Base-by-base conservation (phyloP, 768 basidiomycete species). In the Kwoniella europaea region DNA sequence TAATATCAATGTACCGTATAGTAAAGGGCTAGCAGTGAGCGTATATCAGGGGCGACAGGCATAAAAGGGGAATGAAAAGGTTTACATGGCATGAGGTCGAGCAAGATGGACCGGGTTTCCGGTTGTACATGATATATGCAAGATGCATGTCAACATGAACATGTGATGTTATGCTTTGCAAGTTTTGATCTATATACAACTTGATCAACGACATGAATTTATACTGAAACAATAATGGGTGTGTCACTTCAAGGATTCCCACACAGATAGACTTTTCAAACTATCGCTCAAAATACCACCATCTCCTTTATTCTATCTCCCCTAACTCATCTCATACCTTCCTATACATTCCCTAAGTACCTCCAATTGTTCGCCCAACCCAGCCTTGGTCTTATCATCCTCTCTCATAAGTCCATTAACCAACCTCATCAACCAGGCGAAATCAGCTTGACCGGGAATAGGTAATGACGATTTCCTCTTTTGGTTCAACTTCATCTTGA, bases 381-480 rank as follows among this genome's bases (percentile, higher is more conserved):
- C 22, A 15, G 58, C 67, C 50, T 60, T 60, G 10, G 35, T 50
- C 50, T 35, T 10, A 53, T n/a, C 22, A 20, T 27, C 59, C 4
- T 44, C 59, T 10, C 29, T 58, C 13, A 13, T 46, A 43, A 67
- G 24, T 10, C 58, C 50, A 53, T 54, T 29, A 10, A 61, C 59
- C 20, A 77, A 43, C 66, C 68, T 75, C 52, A 88, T 86, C 56
- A 98, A 86, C 83, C 90, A 96, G 0, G 88, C 89, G 80, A 97
- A 95, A 82, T 98, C 95, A 2, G 94, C 94, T 80, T 96, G 95
- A 1, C 89, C 89, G 42, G 89, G 88, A 2, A 96, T 86, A 0
- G 96, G 90, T 53, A 98, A 85, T 87, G 86, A 18, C 86, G 88
- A 65, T 79, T 84, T 72, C 76, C 86, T 77, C 82, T 85, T 71